These are phyloP conservation scores for Ustilago trichophora DNA, from an alignment of 1,284 basidiomycete genomes.

Conservation along the genomic window DNA sequence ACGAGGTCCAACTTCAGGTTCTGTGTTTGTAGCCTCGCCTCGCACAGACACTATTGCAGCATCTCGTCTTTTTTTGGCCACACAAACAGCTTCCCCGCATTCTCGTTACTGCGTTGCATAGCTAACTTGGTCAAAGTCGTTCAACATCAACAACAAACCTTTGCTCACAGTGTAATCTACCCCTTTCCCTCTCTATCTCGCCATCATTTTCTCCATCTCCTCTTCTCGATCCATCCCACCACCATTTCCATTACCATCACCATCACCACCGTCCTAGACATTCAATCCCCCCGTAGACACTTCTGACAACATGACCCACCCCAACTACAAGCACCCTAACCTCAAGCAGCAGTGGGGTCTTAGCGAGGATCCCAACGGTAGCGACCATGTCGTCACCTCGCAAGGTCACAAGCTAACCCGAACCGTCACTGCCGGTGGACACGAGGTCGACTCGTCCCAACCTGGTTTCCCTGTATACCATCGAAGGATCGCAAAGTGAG, in stretches of 20 bases:
- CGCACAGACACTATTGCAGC: too few relatives aligned
- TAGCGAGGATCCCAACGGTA: constrained; percentile 41
- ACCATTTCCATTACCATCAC: too few relatives aligned
- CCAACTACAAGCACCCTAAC: constrained; percentile 42
- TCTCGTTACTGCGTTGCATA: too few relatives aligned
- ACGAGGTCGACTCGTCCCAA: constrained; percentile 41
- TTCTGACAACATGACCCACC: constrained; percentile 20
- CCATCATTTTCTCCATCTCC: not conserved
- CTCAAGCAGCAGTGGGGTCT: constrained; percentile 49
- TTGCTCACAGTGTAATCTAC: too few relatives aligned
- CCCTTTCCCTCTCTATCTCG: not conserved
- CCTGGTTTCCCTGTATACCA: constrained; percentile 52
- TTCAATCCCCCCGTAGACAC: too few relatives aligned
- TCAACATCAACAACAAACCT: too few relatives aligned
- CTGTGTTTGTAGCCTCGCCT: too few relatives aligned
- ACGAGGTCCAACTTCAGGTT: too few relatives aligned
- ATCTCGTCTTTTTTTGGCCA: too few relatives aligned
- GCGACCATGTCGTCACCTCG: constrained; percentile 35
- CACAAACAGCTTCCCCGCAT: too few relatives aligned
- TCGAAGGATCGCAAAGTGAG: constrained; percentile 50
- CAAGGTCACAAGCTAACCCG: constrained; percentile 34
- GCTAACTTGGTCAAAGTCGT: too few relatives aligned
- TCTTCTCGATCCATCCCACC: not conserved
- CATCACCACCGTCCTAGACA: too few relatives aligned
- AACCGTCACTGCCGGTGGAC: constrained; percentile 33